These are phyloP conservation scores for Ramaria sp. DNA, from an alignment of 768 basidiomycete species.

Conservation along the genomic window DNA sequence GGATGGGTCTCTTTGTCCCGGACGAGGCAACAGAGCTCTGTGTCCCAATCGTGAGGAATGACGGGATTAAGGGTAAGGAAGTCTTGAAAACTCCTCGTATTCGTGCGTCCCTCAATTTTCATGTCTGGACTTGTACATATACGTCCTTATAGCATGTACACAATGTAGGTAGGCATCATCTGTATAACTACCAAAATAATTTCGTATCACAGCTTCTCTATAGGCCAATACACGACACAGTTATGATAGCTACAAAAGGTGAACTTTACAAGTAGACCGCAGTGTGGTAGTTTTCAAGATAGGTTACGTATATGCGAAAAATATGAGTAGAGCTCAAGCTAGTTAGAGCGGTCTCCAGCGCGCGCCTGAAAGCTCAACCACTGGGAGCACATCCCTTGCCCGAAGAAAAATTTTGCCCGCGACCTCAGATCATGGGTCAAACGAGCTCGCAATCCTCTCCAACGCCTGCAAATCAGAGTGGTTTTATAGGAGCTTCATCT, in stretches of 20 bases:
- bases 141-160: background rate
- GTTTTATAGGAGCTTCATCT: background rate
- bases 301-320: too few relatives aligned
- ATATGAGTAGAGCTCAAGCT: too few relatives aligned
- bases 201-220: too few relatives aligned
- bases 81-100: too few relatives aligned
- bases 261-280: too few relatives aligned
- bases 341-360: too few relatives aligned
- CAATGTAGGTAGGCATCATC: background rate
- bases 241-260: too few relatives aligned
- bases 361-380: background rate
- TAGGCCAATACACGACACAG: too few relatives aligned
- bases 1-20: background rate
- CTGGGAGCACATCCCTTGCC: background rate
- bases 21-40: slow-evolving; percentile 4
- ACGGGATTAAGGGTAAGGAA: too few relatives aligned
- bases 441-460: background rate
- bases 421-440: background rate
- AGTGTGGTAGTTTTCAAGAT: too few relatives aligned
- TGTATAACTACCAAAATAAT: background rate
- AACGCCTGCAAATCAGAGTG: background rate
- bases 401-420: background rate
- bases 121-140: too few relatives aligned
- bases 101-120: too few relatives aligned
- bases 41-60: background rate